phyloP scores from a whole-genome alignment of 2,329 filamentous ascomycete genomes.

The Penicillium sp. region DNA sequence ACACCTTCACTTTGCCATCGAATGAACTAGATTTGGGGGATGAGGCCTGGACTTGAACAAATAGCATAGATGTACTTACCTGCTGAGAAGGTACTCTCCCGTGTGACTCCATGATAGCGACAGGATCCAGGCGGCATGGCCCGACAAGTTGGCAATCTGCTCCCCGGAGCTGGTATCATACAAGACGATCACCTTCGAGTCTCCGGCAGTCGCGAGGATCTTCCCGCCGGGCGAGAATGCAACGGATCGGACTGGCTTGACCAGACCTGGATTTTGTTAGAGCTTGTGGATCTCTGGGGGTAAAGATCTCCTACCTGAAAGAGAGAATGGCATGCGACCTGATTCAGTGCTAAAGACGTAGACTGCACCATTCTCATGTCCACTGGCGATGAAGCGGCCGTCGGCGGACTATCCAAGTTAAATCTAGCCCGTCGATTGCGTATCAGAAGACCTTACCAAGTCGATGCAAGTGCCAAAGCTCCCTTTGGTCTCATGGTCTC shows the following conservation, averaged over 20 bases:
- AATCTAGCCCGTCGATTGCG: background rate
- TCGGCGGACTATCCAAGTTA: conserved; percentile 52
- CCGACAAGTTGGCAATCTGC: conserved; percentile 77
- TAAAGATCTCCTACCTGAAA: conserved; percentile 56
- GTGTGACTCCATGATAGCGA: conserved; percentile 88
- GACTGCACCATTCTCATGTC: conserved; percentile 84
- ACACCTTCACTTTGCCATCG: conserved; percentile 93
- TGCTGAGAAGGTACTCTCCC: conserved; percentile 83
- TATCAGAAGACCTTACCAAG: conserved; percentile 47
- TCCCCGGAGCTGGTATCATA: conserved; percentile 92
- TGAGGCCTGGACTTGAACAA: too few relatives aligned
- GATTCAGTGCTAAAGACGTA: conserved; percentile 95
- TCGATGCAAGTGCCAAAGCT: conserved; percentile 88
- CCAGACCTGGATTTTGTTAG: conserved; percentile 56
- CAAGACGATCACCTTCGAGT: conserved; percentile 79
- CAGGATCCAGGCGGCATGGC: conserved; percentile 81
- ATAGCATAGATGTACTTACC: conserved; percentile 50
- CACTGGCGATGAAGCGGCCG: conserved; percentile 80
- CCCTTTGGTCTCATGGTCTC: conserved; percentile 84
- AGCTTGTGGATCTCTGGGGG: background rate
- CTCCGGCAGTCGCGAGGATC: conserved; percentile 81
- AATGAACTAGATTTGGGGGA: conserved; percentile 56
- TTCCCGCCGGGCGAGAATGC: conserved; percentile 82
- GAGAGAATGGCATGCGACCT: conserved; percentile 74
- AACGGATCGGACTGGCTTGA: conserved; percentile 78